Evolutionary conservation across 257 asterid species (phyloP), one percentile per base, ranked within the genome.

Genomic region (Ilex aquifolium): DNA sequence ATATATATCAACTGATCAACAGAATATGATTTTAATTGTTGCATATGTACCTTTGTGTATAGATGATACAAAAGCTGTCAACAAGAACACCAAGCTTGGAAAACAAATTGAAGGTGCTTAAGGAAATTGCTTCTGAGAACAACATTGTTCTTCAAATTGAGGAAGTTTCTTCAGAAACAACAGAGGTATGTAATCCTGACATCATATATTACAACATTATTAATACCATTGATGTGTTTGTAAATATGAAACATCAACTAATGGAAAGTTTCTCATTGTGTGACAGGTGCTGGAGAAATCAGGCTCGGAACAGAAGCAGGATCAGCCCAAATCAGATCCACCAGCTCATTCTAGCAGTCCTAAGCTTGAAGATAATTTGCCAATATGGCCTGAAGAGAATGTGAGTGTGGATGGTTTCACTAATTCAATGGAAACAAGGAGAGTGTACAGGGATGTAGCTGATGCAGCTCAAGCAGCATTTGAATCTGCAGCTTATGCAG

Each of bases 381-480:
- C 42, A 4, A 1, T 49, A 0, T 61, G 21, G 27, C 21, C 55
- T 31, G 71, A 58, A 5, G 76, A 69, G 31, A 32, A 48, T 10
- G 83, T 69, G 12, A 62, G 55, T 13, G 54, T 44, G 8, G 70
- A 64, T 39, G 70, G 69, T 10, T 56, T 65, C 59, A 48, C 74
- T 0, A 76, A 76, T 36, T 65, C 76, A 10, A 57, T 54, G 56
- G 68, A 69, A 39, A 32, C 15, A 68, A 75, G 64, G 75, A 70
- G 71, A 52, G 78, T 79, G 67, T 90, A 90, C 82, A 87, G 66
- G 67, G 92, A 90, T 59, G 97, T 82, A 57, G 99, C 85, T 12
- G 87, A 87, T 56, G 97, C 99, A 51, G 99, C 99, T 0, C 96
- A 87, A 72, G 95, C 87, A 59, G 99, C 99, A 1, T 87, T 93